phyloP scores from a whole-genome alignment of 345 rosid species.

The Hibiscus tridactylites region DNA sequence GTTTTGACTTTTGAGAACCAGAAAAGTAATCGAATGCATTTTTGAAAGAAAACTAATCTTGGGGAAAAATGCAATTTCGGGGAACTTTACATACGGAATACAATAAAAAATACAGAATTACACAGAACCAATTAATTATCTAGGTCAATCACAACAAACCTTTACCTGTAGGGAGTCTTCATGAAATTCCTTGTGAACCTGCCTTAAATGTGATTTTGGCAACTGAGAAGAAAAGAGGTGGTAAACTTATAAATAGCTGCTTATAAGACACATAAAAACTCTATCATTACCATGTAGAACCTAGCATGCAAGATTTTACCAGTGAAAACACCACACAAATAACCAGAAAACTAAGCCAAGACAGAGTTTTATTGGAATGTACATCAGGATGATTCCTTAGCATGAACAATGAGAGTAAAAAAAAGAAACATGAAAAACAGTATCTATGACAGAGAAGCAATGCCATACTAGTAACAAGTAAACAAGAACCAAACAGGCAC shows the following conservation, averaged over 20 bases:
- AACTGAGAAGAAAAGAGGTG: slow-evolving; percentile 36
- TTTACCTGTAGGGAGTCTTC: slow-evolving; percentile 61
- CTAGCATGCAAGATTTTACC: not conserved
- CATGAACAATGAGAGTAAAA: not conserved
- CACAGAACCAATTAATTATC: not conserved
- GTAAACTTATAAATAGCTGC: not conserved
- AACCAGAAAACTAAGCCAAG: not conserved
- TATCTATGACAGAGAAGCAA: not conserved
- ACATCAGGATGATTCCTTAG: not conserved
- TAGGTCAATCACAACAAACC: not conserved
- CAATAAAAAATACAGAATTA: not conserved
- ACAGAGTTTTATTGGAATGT: not conserved
- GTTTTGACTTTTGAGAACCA: not conserved
- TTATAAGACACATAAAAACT: not conserved
- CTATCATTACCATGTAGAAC: not conserved
- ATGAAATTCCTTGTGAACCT: slow-evolving; percentile 71
- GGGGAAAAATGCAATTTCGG: not conserved
- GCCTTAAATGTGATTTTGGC: slow-evolving; percentile 65
- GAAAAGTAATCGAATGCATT: not conserved
- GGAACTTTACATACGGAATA: not conserved
- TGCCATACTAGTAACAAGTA: not conserved
- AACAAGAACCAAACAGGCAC: not conserved
- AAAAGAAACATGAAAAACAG: not conserved
- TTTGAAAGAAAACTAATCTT: not conserved
- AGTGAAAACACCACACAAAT: not conserved